Conservation (phyloP, 2,329 filamentous ascomycete species). For the Trichoderma sp. region DNA sequence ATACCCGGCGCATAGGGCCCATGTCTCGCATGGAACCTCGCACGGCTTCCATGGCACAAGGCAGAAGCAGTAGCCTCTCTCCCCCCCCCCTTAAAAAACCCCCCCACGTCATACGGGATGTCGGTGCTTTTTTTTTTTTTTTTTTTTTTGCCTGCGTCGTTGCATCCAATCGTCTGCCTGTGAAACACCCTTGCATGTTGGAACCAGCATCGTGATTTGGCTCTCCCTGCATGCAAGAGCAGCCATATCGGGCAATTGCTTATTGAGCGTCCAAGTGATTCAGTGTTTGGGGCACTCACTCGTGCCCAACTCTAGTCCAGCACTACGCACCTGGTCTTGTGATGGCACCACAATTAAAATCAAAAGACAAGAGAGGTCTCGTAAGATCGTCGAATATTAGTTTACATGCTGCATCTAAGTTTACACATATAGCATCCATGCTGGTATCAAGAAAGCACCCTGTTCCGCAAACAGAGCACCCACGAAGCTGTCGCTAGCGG, state of each 20-base stretch:
- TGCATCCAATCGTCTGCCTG: not conserved
- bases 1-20: constrained; percentile 10
- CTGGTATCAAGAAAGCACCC: constrained; percentile 15
- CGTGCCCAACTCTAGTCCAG: not conserved
- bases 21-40: constrained; percentile 10
- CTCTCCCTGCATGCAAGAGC: not conserved
- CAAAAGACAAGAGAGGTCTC: not conserved
- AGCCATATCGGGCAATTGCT: not conserved
- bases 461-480: not conserved
- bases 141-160: not conserved
- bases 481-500: not conserved
- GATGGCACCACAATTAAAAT: not conserved
- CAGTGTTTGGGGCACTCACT: not conserved
- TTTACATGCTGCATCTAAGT: constrained; percentile 16
- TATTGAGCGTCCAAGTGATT: not conserved
- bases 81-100: not conserved
- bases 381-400: constrained; percentile 9
- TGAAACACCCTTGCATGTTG: constrained; percentile 7
- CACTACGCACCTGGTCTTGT: not conserved
- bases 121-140: not conserved
- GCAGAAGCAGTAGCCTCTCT: not conserved
- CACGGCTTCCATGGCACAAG: not conserved
- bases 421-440: constrained; percentile 12
- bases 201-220: not conserved
- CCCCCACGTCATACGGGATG: constrained; percentile 12